Evolutionary conservation across 1,139 yeast species (phyloP).

Genomic region (Blastobotrys apis): DNA sequence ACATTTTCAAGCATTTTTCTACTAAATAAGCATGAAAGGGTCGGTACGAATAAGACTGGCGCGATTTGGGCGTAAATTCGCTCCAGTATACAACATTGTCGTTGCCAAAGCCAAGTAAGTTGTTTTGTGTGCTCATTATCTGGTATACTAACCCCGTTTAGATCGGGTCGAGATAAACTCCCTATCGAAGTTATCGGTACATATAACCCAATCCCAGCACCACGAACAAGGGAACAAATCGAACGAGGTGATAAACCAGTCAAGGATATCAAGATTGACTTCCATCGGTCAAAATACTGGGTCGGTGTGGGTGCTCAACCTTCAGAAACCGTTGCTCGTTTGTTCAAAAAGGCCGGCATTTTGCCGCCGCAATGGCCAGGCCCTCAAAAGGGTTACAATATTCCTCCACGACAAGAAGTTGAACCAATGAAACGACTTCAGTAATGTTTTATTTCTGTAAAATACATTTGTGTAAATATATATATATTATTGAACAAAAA

Average conservation of each 20-base stretch:
- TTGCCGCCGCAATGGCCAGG: constrained; percentile 70
- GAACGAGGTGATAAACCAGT: constrained; percentile 54
- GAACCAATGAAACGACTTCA: constrained; percentile 14
- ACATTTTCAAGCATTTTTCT: too few species aligned
- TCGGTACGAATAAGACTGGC: constrained; percentile 71
- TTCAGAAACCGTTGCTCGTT: constrained; percentile 69
- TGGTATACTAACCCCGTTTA: constrained; percentile 8
- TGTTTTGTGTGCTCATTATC: background rate
- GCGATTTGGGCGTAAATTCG: constrained; percentile 83
- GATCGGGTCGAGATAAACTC: constrained; percentile 69
- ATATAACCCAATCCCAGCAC: constrained; percentile 77
- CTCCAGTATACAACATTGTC: constrained; percentile 88
- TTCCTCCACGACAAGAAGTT: constrained; percentile 20
- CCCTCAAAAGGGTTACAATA: constrained; percentile 27
- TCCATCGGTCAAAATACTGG: constrained; percentile 94
- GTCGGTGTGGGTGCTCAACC: constrained; percentile 98
- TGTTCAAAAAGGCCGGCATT: constrained; percentile 59
- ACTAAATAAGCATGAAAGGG: background rate
- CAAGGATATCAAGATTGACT: constrained; percentile 79
- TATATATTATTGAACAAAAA: background rate
- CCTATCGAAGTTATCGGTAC: constrained; percentile 97
- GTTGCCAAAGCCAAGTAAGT: constrained; percentile 61
- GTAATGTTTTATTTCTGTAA: background rate
- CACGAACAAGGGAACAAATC: constrained; percentile 57
- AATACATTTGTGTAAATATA: background rate